Percentiles rank a stretch among this genome's conserved stretches.
Conservation (phyloP, 164 flowering plant species). For the Echeveria elegans region DNA sequence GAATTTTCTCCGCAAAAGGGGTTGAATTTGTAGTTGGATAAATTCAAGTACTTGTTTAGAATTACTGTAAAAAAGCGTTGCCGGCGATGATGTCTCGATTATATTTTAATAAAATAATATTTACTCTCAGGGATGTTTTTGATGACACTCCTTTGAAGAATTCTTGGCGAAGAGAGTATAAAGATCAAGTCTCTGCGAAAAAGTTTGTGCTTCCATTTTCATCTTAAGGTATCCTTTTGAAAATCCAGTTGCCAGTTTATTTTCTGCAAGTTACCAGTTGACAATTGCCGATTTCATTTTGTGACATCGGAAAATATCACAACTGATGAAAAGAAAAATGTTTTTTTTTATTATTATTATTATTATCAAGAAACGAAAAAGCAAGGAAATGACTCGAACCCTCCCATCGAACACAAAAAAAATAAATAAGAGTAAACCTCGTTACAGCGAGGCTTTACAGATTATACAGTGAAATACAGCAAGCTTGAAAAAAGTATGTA, state of each 20-base stretch:
- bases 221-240: background rate
- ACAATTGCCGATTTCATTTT: background rate
- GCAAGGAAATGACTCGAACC: background rate
- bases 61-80: too few species aligned
- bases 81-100: too few species aligned
- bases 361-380: background rate
- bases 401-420: background rate
- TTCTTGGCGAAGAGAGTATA: background rate
- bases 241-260: too few species aligned
- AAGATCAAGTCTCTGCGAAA: background rate
- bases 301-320: background rate
- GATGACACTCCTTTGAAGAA: background rate
- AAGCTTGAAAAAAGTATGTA: background rate
- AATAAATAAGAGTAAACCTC: background rate
- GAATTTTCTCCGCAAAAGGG: too few species aligned
- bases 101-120: too few species aligned
- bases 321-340: background rate
- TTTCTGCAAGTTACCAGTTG: background rate
- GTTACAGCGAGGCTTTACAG: background rate
- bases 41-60: too few species aligned
- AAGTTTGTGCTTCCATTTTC: background rate
- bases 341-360: too few species aligned
- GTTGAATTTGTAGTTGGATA: too few species aligned
- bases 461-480: background rate
- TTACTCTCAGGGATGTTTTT: background rate